Percentiles rank a stretch among this genome's conserved stretches.
These are phyloP conservation scores for Chrysosphaeria jannelii DNA, from an alignment of 2,329 filamentous ascomycete species.

Conservation along the genomic window DNA sequence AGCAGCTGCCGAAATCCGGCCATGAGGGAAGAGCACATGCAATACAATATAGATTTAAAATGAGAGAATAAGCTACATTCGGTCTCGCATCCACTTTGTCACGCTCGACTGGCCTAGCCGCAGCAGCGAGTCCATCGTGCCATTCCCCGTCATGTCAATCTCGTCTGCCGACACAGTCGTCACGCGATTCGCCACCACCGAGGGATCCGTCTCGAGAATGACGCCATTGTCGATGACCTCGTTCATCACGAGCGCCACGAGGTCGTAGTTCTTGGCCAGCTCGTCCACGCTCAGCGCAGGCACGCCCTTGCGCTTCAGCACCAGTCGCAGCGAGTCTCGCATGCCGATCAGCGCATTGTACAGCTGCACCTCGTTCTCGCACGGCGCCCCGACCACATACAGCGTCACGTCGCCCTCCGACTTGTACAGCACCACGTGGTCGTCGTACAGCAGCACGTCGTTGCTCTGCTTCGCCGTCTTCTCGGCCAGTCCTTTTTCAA, in stretches of 20 bases:
- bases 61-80: conserved; percentile 21
- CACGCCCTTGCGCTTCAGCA: conserved; percentile 97
- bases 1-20: conserved; percentile 31
- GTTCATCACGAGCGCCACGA: conserved; percentile 78
- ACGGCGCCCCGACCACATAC: conserved; percentile 69
- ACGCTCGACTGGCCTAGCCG: conserved; percentile 81
- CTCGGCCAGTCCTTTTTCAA: conserved; percentile 82
- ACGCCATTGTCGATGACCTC: conserved; percentile 90
- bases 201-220: conserved; percentile 88
- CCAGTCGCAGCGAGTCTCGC: conserved; percentile 62
- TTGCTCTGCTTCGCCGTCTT: conserved; percentile 88
- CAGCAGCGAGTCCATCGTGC: conserved; percentile 72
- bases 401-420: conserved; percentile 85
- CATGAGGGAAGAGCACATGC: conserved; percentile 1
- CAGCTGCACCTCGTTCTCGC: conserved; percentile 90
- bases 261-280: conserved; percentile 95
- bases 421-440: conserved; percentile 90
- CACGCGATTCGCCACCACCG: conserved; percentile 73
- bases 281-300: conserved; percentile 95
- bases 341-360: conserved; percentile 87
- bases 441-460: conserved; percentile 94
- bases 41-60: conserved; percentile 2
- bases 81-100: conserved; percentile 70
- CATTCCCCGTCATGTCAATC: conserved; percentile 70
- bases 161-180: conserved; percentile 79